phyloP scores from a whole-genome alignment of 257 asterid species.

The Fraxinus cuspidata region DNA sequence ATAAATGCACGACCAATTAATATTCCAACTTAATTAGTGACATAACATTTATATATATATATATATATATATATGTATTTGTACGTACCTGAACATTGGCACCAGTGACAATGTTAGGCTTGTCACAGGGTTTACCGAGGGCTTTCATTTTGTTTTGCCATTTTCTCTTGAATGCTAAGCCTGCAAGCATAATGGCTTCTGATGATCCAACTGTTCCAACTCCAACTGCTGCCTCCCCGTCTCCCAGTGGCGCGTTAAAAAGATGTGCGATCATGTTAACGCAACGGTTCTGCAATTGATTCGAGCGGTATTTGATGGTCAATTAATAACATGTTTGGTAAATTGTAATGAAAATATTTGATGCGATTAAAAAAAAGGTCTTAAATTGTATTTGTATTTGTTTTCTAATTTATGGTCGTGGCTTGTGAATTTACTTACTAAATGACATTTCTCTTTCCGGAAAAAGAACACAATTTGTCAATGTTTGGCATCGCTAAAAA shows the following conservation, averaged over 20 bases:
- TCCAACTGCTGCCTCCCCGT: constrained; percentile 77
- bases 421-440: too few species aligned
- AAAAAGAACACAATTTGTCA: too few species aligned
- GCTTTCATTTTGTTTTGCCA: constrained; percentile 93
- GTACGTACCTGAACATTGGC: constrained; percentile 69
- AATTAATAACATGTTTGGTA: background rate
- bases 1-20: background rate
- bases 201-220: constrained; percentile 95
- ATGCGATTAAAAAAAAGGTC: too few species aligned
- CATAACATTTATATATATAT: too few species aligned
- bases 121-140: constrained; percentile 73
- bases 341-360: too few species aligned
- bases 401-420: too few species aligned
- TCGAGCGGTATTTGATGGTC: background rate
- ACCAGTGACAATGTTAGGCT: constrained; percentile 89
- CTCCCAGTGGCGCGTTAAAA: constrained; percentile 81
- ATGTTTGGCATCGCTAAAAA: too few species aligned
- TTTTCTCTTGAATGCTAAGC: constrained; percentile 80
- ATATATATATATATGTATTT: background rate
- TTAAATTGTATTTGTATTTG: too few species aligned
- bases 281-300: constrained; percentile 64
- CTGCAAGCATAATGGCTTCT: constrained; percentile 96
- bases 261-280: constrained; percentile 91
- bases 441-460: too few species aligned
- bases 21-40: background rate